Conservation (phyloP, 495 filamentous ascomycete species). For the Penicillium longicatenatum region DNA sequence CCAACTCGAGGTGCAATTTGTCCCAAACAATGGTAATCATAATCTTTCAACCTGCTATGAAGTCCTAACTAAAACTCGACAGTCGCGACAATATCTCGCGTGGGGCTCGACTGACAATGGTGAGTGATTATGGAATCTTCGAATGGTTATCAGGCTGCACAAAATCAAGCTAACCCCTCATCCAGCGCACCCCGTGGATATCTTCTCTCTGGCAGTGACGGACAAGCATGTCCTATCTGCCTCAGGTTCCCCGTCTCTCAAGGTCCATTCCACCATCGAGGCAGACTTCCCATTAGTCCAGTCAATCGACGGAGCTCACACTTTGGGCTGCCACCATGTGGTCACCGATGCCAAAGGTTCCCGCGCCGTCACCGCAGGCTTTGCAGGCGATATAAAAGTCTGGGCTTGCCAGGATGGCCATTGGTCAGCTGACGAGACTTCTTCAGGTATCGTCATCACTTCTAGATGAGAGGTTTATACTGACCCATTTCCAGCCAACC, state of each 20-base stretch:
- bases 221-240: conserved; percentile 73
- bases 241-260: conserved; percentile 77
- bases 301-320: conserved; percentile 73
- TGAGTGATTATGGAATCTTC: conserved; percentile 33
- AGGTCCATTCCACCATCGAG: conserved; percentile 70
- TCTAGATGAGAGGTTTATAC: conserved; percentile 8
- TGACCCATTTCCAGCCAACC: conserved; percentile 20
- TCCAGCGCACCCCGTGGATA: conserved; percentile 80
- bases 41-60: background rate
- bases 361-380: conserved; percentile 78
- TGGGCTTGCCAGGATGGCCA: conserved; percentile 63
- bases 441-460: conserved; percentile 40
- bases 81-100: conserved; percentile 99
- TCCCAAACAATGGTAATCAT: conserved; percentile 7
- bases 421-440: conserved; percentile 54
- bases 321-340: conserved; percentile 87
- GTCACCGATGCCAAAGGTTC: conserved; percentile 67
- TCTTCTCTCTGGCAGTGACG: conserved; percentile 88
- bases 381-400: conserved; percentile 80
- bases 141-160: conserved; percentile 1
- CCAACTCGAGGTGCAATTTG: background rate
- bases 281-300: conserved; percentile 75
- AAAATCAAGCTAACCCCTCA: conserved; percentile 32
- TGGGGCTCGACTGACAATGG: conserved; percentile 87
- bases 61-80: conserved; percentile 8